Conservation (phyloP, 805 yeast genomes). For the Saturnispora mendoncae region DNA sequence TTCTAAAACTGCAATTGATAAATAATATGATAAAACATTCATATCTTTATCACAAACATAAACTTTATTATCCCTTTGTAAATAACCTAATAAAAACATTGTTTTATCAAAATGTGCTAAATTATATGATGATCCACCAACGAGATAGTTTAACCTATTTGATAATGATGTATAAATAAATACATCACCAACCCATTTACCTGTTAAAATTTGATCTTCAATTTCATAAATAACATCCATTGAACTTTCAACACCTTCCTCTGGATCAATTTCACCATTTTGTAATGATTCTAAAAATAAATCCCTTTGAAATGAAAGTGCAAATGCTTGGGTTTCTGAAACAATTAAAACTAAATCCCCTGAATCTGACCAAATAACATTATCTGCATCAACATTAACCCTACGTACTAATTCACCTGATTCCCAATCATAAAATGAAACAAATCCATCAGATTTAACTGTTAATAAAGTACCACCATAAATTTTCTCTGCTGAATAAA, state of each 20-base stretch:
- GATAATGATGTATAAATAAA: slow-evolving; percentile 82
- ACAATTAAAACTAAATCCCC: slow-evolving; percentile 81
- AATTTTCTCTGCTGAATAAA: slow-evolving; percentile 68
- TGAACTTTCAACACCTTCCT: slow-evolving; percentile 83
- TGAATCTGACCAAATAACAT: slow-evolving; percentile 86
- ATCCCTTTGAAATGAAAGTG: slow-evolving; percentile 65
- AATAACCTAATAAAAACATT: slow-evolving; percentile 79
- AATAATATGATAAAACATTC: slow-evolving; percentile 68
- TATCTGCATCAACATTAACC: slow-evolving; percentile 77
- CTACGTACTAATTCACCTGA: slow-evolving; percentile 75
- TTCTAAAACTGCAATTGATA: slow-evolving; percentile 81
- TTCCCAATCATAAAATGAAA: slow-evolving; percentile 93
- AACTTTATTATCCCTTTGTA: slow-evolving; percentile 82
- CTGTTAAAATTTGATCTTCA: slow-evolving; percentile 73
- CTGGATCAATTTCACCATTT: slow-evolving; percentile 51
- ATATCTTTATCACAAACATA: slow-evolving; percentile 88
- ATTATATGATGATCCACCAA: slow-evolving; percentile 88
- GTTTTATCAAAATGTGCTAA: slow-evolving; percentile 88
- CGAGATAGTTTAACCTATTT: slow-evolving; percentile 85
- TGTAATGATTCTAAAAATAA: slow-evolving; percentile 54
- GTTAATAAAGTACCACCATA: slow-evolving; percentile 87
- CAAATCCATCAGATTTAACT: slow-evolving; percentile 72
- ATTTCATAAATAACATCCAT: slow-evolving; percentile 81
- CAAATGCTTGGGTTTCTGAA: slow-evolving; percentile 64
- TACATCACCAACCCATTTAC: slow-evolving; percentile 96